Evolutionary conservation across 805 yeast genomes (phyloP), one percentile per base, ranked within the genome.

Genomic region (Ogataea minuta): DNA sequence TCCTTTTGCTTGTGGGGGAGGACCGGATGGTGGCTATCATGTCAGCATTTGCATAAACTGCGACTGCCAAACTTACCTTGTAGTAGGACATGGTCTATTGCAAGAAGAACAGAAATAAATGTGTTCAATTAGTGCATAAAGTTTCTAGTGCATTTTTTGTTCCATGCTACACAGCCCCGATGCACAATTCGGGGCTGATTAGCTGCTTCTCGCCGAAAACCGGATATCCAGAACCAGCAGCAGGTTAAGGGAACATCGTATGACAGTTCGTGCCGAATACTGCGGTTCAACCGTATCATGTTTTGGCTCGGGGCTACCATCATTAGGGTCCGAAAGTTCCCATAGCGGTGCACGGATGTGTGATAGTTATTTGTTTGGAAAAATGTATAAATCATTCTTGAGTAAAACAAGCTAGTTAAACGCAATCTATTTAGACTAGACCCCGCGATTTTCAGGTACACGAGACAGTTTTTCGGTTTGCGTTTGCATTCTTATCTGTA

Each of bases 1-100:
- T 9, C 47, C 47, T 24, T 44, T 36, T 4, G 19, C 26, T 3
- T 38, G 16, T 15, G 44, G 43, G 2, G 44, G 48, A 14, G 41
- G 36, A 19, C 33, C 34, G 4, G 38, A 12, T 17, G 47, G 44
- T 12, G 43, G 32, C 47, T 43, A 12, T n/a, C 9, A 4, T 8
- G 17, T 16, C 19, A 13, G 23, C 15, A 34, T 30, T 25, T 21
- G 33, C 21, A 20, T 6, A 17, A 13, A 2, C 6, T 1, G 7
- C 12, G 14, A 15, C 9, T 10, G 4, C 8, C n/a, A n/a, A 6
- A 44, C 48, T 38, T 35, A 44, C 48, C 19, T 39, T 30, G 31
- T 41, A 44, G 19, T 37, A 30, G 2, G 45, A 23, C 45, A 41
- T 41, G 20, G 9, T 24, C 12, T n/a, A 6, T 12, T 24, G 14